Percentiles rank a stretch among this genome's conserved stretches.
Conservation (phyloP, 257 asterid genomes). For the Cinchona pubescens region DNA sequence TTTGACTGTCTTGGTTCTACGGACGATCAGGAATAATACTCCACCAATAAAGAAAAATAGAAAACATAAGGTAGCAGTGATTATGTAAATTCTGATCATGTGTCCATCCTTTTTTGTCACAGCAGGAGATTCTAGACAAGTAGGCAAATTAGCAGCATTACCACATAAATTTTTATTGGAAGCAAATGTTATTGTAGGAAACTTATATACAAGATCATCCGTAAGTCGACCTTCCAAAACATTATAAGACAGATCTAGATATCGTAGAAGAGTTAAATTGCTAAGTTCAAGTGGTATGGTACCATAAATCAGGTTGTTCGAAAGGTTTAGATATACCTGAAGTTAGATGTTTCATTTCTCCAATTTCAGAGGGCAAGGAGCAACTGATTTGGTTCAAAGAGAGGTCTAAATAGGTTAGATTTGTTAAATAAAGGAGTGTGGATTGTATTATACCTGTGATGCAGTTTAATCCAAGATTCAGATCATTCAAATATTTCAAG, state of each 20-base stretch:
- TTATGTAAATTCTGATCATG: neutral
- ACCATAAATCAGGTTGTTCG: neutral
- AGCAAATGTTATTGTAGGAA: neutral
- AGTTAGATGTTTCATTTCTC: no score
- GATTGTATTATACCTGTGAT: neutral
- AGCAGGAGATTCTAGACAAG: neutral
- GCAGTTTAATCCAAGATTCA: neutral
- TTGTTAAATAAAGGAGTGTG: neutral
- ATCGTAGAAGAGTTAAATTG: neutral
- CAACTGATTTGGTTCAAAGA: constrained; percentile 3
- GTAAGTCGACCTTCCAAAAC: neutral
- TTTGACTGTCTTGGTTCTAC: neutral
- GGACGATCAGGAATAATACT: neutral
- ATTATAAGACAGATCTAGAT: neutral
- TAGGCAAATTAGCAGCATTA: neutral
- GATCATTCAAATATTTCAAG: neutral
- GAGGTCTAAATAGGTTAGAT: neutral
- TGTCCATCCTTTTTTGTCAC: neutral
- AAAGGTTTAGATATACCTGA: neutral
- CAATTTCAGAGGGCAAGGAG: neutral
- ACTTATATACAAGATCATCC: no score
- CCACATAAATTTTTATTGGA: neutral
- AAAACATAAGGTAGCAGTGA: no score
- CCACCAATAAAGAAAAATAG: no score
- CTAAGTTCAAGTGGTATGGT: neutral